These are phyloP conservation scores for Diophrys sp. DNA, from an alignment of 73 alveolate species.

Conservation along the genomic window DNA sequence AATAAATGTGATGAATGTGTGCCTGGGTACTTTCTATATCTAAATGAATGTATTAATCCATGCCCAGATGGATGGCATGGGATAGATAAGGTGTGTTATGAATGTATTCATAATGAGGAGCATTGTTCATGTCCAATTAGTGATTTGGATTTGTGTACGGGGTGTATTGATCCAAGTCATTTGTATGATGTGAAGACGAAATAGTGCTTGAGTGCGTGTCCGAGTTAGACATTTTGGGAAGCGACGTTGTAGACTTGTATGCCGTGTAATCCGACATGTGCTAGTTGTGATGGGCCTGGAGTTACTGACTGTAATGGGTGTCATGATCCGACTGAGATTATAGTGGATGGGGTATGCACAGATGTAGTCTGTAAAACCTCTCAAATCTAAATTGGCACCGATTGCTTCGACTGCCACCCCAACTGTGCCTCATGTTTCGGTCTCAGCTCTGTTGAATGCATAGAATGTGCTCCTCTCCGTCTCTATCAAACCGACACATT, in stretches of 20 bases:
- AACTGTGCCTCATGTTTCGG: too few species aligned
- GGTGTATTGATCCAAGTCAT: background rate
- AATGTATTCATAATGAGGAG: background rate
- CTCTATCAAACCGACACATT: too few species aligned
- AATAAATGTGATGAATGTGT: background rate
- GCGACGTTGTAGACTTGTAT: background rate
- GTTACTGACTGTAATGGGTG: too few species aligned
- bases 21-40: background rate
- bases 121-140: background rate
- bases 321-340: too few species aligned
- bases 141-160: background rate
- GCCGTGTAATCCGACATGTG: background rate
- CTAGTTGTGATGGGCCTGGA: background rate
- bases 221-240: background rate
- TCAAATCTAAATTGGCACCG: too few species aligned
- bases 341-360: too few species aligned
- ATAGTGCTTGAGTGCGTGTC: background rate
- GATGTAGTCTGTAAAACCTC: too few species aligned
- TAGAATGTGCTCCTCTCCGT: background rate
- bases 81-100: background rate
- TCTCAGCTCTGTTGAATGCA: too few species aligned
- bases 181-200: background rate
- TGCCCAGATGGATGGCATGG: background rate
- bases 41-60: background rate
- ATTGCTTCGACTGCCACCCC: too few species aligned